A percentile compares a stretch with the other conserved stretches of the same genome.
phyloP scores from a whole-genome alignment of 306 rosid species.

The Oemleria cerasiformis region DNA sequence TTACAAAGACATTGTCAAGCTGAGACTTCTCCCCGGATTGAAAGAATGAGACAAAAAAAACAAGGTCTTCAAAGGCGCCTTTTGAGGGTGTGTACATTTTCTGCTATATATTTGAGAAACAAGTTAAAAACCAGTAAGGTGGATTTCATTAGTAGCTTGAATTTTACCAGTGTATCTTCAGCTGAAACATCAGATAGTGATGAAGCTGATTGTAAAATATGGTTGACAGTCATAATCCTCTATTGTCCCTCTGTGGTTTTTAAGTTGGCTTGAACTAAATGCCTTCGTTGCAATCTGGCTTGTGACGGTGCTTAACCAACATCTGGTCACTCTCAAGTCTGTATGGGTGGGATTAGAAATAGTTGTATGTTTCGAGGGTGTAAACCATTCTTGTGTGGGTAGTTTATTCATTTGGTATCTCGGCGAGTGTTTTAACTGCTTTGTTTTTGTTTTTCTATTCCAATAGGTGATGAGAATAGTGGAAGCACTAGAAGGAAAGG shows the following conservation, averaged over 20 bases:
- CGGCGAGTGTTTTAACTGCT: not conserved
- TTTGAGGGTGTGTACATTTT: slow-evolving; percentile 57
- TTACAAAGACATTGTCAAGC: slow-evolving; percentile 96
- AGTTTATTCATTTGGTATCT: not conserved
- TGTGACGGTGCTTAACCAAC: not conserved
- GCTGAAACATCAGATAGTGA: not conserved
- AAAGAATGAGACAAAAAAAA: slow-evolving; percentile 88
- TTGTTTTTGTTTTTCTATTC: slow-evolving; percentile 16
- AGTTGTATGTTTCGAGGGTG: not conserved
- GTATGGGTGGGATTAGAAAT: not conserved
- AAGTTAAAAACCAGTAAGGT: not conserved
- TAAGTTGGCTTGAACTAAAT: not conserved
- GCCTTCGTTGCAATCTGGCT: not conserved
- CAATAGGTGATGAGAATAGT: slow-evolving; percentile 84
- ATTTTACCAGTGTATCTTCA: not conserved
- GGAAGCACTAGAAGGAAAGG: slow-evolving; percentile 91
- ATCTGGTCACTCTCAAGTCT: not conserved
- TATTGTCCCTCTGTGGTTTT: not conserved
- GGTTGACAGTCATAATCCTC: not conserved
- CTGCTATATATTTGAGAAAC: slow-evolving; percentile 15
- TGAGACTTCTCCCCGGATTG: slow-evolving; percentile 81
- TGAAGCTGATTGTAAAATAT: not conserved
- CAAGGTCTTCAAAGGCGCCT: slow-evolving; percentile 90
- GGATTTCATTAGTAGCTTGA: not conserved
- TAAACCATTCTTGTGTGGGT: not conserved